Base-by-base conservation (phyloP, 2,329 filamentous ascomycete species). In the Proliferodiscus dingleyae region DNA sequence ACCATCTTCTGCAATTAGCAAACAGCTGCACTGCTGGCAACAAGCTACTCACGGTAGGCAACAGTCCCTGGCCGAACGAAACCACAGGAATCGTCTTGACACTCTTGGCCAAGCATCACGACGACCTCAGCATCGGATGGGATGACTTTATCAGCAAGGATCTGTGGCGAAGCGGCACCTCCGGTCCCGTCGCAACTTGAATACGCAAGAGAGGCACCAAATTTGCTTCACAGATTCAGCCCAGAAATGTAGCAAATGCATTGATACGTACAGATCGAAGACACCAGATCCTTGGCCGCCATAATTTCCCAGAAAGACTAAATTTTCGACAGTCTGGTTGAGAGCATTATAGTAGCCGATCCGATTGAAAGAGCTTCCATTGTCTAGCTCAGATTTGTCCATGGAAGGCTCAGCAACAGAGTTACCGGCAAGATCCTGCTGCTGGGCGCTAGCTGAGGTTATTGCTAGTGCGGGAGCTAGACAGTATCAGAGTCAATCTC, bases 181-280 rank as follows among this genome's bases (percentile, higher is more conserved):
- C 56, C 64, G 37, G 60, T 68, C 37, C 71, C 74, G 48, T 75
- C 66, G 3, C 66, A 54, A 46, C 71, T 70, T 36, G 74, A 67
- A 56, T 78, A 81, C 2, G 74, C 71, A 22, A 82, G 69, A 5
- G 78, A 81, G 55, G 74, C 75, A 33, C 79, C 79, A 59, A 75
- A 79, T 10, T 63, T 65, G 51, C 65, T 68, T 44, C 10, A 32
- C 41, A 37, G 47, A 38, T 43, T 42, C 16, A 55, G 43, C 37
- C n/a, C n/a, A n/a, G 16, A 46, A 15, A 37, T 39, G 45, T 28
- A 39, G 22, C 38, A 45, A 9, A 8, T 10, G 3, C 13, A 19
- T 19, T 23, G 11, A 19, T 8, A 58, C 61, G 52, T 65, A 71
- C 68, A 66, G 64, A 63, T 78, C 72, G 52, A 72, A 78, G 16